A percentile compares a stretch with the other conserved stretches of the same genome.
phyloP scores from a whole-genome alignment of 2,329 filamentous ascomycete species.

The Chaetomiaceae sp. region DNA sequence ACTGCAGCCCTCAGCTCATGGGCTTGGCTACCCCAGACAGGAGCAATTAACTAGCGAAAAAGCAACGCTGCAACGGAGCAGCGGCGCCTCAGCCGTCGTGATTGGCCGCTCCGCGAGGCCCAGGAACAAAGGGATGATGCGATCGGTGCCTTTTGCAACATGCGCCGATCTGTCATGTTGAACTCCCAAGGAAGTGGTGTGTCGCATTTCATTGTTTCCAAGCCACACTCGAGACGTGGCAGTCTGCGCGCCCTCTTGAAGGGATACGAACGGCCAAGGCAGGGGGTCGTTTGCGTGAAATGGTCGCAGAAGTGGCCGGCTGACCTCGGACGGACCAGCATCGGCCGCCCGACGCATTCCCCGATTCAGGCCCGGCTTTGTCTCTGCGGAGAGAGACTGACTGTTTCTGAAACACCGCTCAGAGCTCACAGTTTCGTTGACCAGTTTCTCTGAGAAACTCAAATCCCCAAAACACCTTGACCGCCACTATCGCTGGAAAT shows the following conservation, averaged over 20 bases:
- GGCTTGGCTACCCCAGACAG: slow-evolving; percentile 6
- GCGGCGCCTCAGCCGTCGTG: slow-evolving; percentile 7
- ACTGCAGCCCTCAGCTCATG: background rate
- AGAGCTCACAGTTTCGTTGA: background rate
- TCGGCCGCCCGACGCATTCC: background rate
- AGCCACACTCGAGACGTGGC: slow-evolving; percentile 14
- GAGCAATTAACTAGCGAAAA: background rate
- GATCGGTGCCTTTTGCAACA: background rate
- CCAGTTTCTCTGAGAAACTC: background rate
- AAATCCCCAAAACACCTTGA: background rate
- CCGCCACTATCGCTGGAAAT: slow-evolving; percentile 7
- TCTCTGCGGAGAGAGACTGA: background rate
- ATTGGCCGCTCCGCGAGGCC: slow-evolving; percentile 9
- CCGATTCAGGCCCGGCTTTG: background rate
- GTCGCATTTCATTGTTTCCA: slow-evolving; percentile 4
- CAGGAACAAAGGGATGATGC: slow-evolving; percentile 12
- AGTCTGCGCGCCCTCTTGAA: background rate
- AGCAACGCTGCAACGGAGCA: slow-evolving; percentile 3
- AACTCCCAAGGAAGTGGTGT: background rate
- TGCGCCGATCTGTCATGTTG: slow-evolving; percentile 7
- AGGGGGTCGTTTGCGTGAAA: slow-evolving; percentile 3
- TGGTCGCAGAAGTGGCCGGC: slow-evolving; percentile 12
- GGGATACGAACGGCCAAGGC: slow-evolving; percentile 5
- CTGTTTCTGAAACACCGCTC: slow-evolving; percentile 14
- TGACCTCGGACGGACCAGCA: slow-evolving; percentile 11